Percentiles rank a stretch among this genome's conserved stretches.
phyloP scores from a whole-genome alignment of 225 moss, liverwort and hornwort species.

The Climacium dendroides region DNA sequence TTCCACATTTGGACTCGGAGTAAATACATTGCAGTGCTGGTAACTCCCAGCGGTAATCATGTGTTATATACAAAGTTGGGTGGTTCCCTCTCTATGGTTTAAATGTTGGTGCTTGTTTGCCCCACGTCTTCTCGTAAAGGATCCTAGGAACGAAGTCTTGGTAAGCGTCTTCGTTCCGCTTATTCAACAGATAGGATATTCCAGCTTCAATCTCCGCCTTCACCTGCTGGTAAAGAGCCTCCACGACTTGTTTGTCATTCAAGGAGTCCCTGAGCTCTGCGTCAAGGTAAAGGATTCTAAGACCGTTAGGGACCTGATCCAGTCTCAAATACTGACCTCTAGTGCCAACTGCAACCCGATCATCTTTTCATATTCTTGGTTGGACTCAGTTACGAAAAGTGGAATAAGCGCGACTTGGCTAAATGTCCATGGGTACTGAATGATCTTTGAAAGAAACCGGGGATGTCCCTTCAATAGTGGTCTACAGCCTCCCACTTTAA shows the following conservation, averaged over 20 bases:
- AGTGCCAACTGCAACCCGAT: no score
- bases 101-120: constrained; percentile 65
- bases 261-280: constrained; percentile 34
- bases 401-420: background rate
- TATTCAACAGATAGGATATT: constrained; percentile 44
- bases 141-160: constrained; percentile 50
- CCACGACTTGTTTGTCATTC: constrained; percentile 40
- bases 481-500: background rate
- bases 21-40: background rate
- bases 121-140: constrained; percentile 48
- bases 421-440: background rate
- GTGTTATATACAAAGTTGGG: background rate
- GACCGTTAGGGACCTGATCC: background rate
- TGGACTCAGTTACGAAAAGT: background rate
- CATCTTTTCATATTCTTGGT: background rate
- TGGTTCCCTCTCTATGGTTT: constrained; percentile 1
- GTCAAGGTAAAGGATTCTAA: background rate
- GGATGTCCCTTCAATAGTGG: background rate
- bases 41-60: background rate
- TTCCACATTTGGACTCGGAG: background rate
- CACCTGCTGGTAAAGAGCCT: constrained; percentile 46
- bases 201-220: constrained; percentile 56
- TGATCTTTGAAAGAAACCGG: background rate
- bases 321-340: background rate
- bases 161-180: constrained; percentile 51